Evolutionary conservation across 1,284 basidiomycete species (phyloP), one percentile per base, ranked within the genome.

Genomic region (Cutaneotrichosporon mucoides): DNA sequence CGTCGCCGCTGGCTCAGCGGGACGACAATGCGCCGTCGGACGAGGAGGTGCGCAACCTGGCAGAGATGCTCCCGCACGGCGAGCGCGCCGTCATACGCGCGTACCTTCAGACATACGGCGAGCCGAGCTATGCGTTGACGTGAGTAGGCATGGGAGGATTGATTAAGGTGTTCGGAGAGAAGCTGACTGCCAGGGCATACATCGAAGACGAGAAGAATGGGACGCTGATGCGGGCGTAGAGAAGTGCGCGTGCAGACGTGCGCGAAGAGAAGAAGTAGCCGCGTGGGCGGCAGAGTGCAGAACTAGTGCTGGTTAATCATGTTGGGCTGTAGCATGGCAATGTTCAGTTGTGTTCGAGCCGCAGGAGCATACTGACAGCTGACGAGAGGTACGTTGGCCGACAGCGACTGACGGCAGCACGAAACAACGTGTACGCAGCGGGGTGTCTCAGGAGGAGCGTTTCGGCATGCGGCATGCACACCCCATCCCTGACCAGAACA

Each of bases 151-250:
- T 24, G 24, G 24, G 24, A 24, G 24, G 24, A 24, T 24, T 24
- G 24, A 24, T 24, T 24, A 24, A 24, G 24, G 24, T 40, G 16
- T 7, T 36, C 5, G 10, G 12, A 9, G 5, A 12, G 37, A 48
- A 33, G 55, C 59, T 61, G 55, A 55, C 55, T 37, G 15, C 6
- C 62, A 76, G 89, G 16, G 87, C 89, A 69, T 93, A 91, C 74
- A 79, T 93, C 36, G 90, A 92, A 66, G 90, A 93, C 68, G 89
- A 92, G 75, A 88, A 87, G 80, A 87, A 86, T 67, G 88, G 88
- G 24, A 82, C 79, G 16, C 72, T 89, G 47, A 51, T 69, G 60
- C 56, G 24, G 24, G 24, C 24, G 24, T 24, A 24, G 24, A 24
- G 24, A 24, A 24, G 24, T 24, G 24, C 24, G 24, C 24, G 24